Percentiles rank a stretch among this genome's conserved stretches.
Conservation (phyloP, 352 stramenopile species). For the Phytophthora sp. region DNA sequence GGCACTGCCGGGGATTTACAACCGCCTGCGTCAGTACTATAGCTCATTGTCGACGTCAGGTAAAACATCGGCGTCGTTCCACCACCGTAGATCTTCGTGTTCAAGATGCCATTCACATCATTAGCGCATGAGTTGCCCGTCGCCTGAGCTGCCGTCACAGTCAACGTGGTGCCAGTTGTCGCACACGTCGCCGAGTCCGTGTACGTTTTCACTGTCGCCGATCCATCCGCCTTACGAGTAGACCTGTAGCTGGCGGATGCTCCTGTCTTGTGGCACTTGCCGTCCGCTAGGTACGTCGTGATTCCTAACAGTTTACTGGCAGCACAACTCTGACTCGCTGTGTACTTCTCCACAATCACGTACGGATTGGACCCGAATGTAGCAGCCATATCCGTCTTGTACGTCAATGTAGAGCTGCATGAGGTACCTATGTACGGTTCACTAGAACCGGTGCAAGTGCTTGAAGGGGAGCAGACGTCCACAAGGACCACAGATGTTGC, state of each 20-base stretch:
- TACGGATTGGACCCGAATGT: too few species aligned
- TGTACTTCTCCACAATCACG: too few species aligned
- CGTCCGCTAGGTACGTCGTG: too few species aligned
- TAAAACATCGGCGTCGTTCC: neutral
- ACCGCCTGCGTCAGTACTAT: neutral
- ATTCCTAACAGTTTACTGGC: too few species aligned
- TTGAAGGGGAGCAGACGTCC: too few species aligned
- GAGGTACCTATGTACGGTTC: too few species aligned
- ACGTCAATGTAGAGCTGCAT: too few species aligned
- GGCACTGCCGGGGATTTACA: constrained; percentile 4
- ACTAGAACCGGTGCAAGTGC: too few species aligned
- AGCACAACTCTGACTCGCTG: too few species aligned
- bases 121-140: neutral
- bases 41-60: neutral
- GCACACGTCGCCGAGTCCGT: neutral
- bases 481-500: too few species aligned
- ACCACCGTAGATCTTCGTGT: constrained; percentile 9
- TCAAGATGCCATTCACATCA: neutral
- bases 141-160: neutral
- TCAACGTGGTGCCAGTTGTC: neutral
- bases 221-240: neutral
- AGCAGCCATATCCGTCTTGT: too few species aligned
- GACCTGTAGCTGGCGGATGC: neutral
- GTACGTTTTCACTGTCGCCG: neutral
- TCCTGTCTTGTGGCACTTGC: constrained; percentile 14